Percentiles rank a stretch among this genome's conserved stretches.
Evolutionary conservation across 2,329 filamentous ascomycete genomes (phyloP).

Genomic region (Pseudogymnoascus sp.): DNA sequence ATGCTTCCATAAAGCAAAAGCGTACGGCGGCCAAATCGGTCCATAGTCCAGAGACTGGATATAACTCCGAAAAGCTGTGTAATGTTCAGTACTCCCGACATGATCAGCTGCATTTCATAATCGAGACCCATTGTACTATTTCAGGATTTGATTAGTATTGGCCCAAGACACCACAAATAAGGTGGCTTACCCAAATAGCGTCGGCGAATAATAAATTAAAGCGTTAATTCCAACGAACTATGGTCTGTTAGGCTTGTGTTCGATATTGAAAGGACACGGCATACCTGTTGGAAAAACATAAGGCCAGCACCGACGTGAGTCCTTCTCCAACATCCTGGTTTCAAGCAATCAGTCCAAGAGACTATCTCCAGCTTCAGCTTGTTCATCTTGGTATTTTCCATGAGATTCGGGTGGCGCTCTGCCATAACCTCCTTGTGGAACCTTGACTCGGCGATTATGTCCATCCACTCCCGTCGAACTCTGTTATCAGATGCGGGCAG

Average conservation of each 20-base stretch:
- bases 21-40: slow-evolving; percentile 38
- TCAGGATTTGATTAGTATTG: not conserved
- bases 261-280: not conserved
- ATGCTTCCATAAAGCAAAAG: slow-evolving; percentile 39
- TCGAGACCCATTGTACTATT: slow-evolving; percentile 35
- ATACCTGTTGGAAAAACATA: slow-evolving; percentile 49
- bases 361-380: slow-evolving; percentile 41
- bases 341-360: slow-evolving; percentile 44
- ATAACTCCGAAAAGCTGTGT: slow-evolving; percentile 39
- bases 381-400: slow-evolving; percentile 28
- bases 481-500: slow-evolving; percentile 41
- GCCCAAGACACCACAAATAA: not conserved
- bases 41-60: slow-evolving; percentile 42
- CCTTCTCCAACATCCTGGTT: slow-evolving; percentile 41
- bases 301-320: slow-evolving; percentile 45
- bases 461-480: slow-evolving; percentile 43
- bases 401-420: slow-evolving; percentile 33
- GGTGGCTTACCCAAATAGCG: slow-evolving; percentile 40
- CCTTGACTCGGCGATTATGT: slow-evolving; percentile 45
- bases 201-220: slow-evolving; percentile 55
- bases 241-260: slow-evolving; percentile 1
- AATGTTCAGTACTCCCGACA: slow-evolving; percentile 47
- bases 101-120: slow-evolving; percentile 40
- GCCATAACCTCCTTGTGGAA: slow-evolving; percentile 41
- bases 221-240: slow-evolving; percentile 45